Evolutionary conservation across 139 green algal genomes (phyloP).

Genomic region (Coelastrella sp.): DNA sequence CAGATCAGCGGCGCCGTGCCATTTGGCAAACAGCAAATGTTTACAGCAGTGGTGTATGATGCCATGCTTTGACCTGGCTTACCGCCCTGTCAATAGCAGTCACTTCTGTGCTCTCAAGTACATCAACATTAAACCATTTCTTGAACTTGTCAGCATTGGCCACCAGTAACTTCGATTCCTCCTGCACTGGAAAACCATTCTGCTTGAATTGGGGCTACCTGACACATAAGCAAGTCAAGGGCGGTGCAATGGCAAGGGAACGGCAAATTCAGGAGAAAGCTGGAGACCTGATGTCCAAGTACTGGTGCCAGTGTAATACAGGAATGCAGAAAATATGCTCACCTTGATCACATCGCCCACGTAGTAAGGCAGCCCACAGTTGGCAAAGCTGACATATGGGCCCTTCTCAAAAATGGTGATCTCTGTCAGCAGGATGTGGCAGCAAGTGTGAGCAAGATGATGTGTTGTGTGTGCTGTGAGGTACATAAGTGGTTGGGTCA

Average conservation of each 20-base stretch:
- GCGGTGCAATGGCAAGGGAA: not conserved
- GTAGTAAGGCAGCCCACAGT: conserved; percentile 71
- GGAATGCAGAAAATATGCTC: not conserved
- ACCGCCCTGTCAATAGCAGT: not conserved
- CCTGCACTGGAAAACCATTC: too few relatives aligned
- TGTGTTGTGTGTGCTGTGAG: not conserved
- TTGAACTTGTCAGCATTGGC: conserved; percentile 61
- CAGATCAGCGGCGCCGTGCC: too few relatives aligned
- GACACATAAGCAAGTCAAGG: too few relatives aligned
- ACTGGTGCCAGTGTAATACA: not conserved
- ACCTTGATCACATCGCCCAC: conserved; percentile 59
- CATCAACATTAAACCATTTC: conserved; percentile 60
- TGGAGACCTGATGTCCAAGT: not conserved
- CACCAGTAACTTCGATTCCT: conserved; percentile 62
- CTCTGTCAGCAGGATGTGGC: conserved; percentile 30
- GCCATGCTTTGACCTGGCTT: not conserved
- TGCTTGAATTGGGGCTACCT: too few relatives aligned
- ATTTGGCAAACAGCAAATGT: too few relatives aligned
- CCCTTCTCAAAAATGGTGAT: conserved; percentile 69
- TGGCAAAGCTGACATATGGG: conserved; percentile 67
- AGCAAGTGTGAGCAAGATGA: not conserved
- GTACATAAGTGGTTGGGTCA: not conserved
- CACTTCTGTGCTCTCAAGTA: conserved; percentile 61
- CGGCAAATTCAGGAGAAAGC: not conserved
- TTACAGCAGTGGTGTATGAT: not conserved